Evolutionary conservation across 1,284 basidiomycete genomes (phyloP), one percentile per base, ranked within the genome.

Genomic region (Puccinia triticina): DNA sequence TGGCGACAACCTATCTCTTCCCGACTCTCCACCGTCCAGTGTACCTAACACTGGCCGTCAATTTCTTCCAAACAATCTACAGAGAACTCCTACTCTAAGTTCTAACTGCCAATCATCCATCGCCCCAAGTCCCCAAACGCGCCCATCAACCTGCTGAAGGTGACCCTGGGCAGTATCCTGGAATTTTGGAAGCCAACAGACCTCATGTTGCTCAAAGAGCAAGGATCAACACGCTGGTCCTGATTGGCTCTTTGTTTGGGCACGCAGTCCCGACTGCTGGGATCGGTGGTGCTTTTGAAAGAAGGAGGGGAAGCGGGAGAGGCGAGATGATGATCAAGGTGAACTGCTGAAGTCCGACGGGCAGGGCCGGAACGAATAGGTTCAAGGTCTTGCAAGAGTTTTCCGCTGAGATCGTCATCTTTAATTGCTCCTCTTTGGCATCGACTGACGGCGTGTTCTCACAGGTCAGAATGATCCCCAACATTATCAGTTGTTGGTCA

Each of bases 391-490:
- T 55, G 4, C 21, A 37, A 26, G 50, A 53, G 32, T 74, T 74
- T 34, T 4, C 53, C 7, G n/a, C 57, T 34, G 72, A 74, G 40
- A 57, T 74, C 53, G 3, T 57, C 29, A 34, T 74, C 26, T 74
- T 74, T 32, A 53, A 74, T 57, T 21, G 53, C 23, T 74, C 72
- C 26, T 74, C 48, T 18, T 55, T 53, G 23, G 11, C n/a, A 11
- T 29, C 43, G 18, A 48, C 69, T 46, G n/a, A 48, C 50, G 69
- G 69, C 12, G 93, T 99, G 8, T 99, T 99, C 89, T 89, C 99
- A 83, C 97, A 99, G 90, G 94, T 94, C n/a, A 18, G 43, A 40
- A 69, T 37, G n/a, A 55, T 64, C 26, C 0, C 16, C 64, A 21
- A 53, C 14, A 55, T 34, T n/a, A 46, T n/a, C n/a, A n/a, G n/a